Evolutionary conservation across 139 green algal species (phyloP).

Genomic region (Nannochloris sp.): DNA sequence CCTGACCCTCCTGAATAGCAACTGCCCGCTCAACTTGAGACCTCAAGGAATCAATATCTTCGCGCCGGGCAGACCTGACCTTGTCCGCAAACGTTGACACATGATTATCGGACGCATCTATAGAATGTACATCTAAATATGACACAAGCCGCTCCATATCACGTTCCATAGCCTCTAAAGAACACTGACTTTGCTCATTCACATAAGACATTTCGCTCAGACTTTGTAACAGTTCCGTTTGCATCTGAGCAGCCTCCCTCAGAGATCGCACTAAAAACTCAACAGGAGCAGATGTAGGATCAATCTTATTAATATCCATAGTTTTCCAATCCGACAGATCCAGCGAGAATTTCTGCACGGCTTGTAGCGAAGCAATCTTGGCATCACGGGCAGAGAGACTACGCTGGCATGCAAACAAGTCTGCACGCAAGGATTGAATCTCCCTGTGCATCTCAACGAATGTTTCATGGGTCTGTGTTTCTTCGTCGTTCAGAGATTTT

Average conservation of each 20-base stretch:
- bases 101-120: not conserved
- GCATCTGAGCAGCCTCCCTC: slow-evolving; percentile 2
- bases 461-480: too few species aligned
- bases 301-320: not conserved
- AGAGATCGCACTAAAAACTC: not conserved
- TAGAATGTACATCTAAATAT: not conserved
- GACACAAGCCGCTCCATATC: not conserved
- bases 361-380: not conserved
- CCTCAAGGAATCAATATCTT: not conserved
- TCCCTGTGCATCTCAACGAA: too few species aligned
- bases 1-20: slow-evolving; percentile 4
- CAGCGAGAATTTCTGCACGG: not conserved
- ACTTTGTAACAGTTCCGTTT: not conserved
- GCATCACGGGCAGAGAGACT: too few species aligned
- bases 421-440: too few species aligned
- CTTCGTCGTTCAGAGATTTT: too few species aligned
- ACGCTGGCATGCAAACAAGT: too few species aligned
- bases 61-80: too few species aligned
- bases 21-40: not conserved
- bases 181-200: not conserved
- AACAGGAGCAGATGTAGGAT: not conserved
- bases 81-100: not conserved
- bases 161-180: not conserved
- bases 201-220: not conserved
- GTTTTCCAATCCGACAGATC: not conserved